phyloP scores from a whole-genome alignment of 2,329 filamentous ascomycete species.

The Corinectria fuckeliana region DNA sequence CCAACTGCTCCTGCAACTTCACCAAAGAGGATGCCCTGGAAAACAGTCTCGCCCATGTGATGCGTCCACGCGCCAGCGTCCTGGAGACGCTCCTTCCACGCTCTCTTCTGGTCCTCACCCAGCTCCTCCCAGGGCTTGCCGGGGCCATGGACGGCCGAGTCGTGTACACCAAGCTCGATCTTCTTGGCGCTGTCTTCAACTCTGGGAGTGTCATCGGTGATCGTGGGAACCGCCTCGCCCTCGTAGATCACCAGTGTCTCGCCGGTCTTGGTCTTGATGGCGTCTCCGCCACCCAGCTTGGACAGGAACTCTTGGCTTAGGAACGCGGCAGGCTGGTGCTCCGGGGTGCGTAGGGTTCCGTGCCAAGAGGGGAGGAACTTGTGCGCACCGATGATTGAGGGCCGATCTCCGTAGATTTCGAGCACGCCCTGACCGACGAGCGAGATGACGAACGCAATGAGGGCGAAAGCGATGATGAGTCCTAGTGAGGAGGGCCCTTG shows the following conservation, averaged over 20 bases:
- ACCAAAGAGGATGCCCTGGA: conserved; percentile 80
- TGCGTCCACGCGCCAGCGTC: conserved; percentile 81
- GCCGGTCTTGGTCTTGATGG: conserved; percentile 40
- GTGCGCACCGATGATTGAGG: conserved; percentile 62
- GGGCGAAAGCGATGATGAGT: conserved; percentile 59
- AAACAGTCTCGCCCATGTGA: conserved; percentile 76
- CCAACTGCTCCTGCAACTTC: conserved; percentile 71
- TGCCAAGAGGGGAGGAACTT: conserved; percentile 60
- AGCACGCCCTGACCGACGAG: conserved; percentile 68
- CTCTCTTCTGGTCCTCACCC: conserved; percentile 62
- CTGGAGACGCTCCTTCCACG: conserved; percentile 73
- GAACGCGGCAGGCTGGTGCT: conserved; percentile 34
- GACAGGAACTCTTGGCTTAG: conserved; percentile 44
- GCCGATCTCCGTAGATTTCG: conserved; percentile 65
- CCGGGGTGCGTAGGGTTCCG: conserved; percentile 38
- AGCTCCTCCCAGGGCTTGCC: conserved; percentile 77
- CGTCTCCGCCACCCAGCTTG: conserved; percentile 46
- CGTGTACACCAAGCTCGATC: conserved; percentile 53
- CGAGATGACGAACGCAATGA: conserved; percentile 66
- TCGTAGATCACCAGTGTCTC: conserved; percentile 50
- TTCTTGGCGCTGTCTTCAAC: conserved; percentile 29
- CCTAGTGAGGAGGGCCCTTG: conserved; percentile 57
- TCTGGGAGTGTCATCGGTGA: conserved; percentile 24
- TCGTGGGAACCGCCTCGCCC: conserved; percentile 19
- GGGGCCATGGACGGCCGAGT: conserved; percentile 54